Conservation (phyloP, 495 filamentous ascomycete species). For the Cetradonia linearis region DNA sequence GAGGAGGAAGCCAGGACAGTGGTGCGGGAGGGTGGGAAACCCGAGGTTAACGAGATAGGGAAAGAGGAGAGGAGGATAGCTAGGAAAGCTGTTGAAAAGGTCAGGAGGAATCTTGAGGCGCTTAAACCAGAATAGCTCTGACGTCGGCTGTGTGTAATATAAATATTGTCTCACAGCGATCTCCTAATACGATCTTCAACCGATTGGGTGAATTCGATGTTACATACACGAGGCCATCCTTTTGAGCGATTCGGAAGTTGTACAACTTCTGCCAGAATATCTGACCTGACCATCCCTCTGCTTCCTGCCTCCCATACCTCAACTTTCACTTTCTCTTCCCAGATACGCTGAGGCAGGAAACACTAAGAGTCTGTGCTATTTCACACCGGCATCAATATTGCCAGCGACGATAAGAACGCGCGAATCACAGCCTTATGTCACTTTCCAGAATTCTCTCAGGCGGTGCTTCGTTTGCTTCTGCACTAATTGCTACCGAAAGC, state of each 20-base stretch:
- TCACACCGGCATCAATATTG: neutral
- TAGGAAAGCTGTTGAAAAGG: conserved; percentile 45
- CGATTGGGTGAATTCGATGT: neutral
- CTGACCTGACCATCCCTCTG: neutral
- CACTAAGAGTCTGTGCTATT: neutral
- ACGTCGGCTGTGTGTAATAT: neutral
- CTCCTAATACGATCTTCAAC: neutral
- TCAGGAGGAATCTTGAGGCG: conserved; percentile 19
- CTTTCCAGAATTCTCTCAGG: neutral
- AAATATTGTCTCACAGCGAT: neutral
- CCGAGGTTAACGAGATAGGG: conserved; percentile 30
- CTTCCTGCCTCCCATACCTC: neutral
- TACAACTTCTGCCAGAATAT: too few species aligned
- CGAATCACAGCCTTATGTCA: neutral
- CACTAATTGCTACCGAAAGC: neutral
- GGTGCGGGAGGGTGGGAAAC: conserved; percentile 41
- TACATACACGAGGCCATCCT: too few species aligned
- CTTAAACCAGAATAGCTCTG: neutral
- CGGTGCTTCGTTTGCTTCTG: neutral
- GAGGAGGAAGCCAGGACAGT: conserved; percentile 53
- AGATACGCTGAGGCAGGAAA: neutral
- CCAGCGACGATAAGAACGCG: too few species aligned
- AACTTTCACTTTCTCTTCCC: neutral
- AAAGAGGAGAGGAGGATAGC: conserved; percentile 43
- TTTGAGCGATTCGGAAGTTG: too few species aligned